These are phyloP conservation scores for Wickerhamiella azyma DNA, from an alignment of 805 yeast species.

Conservation along the genomic window DNA sequence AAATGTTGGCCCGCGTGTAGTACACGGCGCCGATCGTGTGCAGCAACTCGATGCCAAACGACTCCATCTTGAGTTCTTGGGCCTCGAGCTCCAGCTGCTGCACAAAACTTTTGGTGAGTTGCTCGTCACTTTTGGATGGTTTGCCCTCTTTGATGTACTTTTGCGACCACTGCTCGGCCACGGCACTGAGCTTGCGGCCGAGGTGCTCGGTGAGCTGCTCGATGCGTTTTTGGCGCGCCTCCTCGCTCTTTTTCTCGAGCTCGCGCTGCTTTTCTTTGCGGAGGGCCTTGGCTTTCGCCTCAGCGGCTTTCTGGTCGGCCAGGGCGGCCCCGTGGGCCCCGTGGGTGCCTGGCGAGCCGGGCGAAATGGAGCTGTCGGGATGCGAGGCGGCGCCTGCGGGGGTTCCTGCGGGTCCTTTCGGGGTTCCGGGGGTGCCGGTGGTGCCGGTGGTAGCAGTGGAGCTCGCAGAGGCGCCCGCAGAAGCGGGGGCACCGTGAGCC, in stretches of 20 bases:
- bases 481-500: background rate
- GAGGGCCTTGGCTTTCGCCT: slow-evolving; percentile 24
- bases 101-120: slow-evolving; percentile 48
- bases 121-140: slow-evolving; percentile 42
- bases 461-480: background rate
- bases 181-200: slow-evolving; percentile 46
- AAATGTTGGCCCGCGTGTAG: slow-evolving; percentile 57
- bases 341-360: background rate
- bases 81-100: slow-evolving; percentile 67
- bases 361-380: background rate
- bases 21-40: slow-evolving; percentile 70
- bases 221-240: slow-evolving; percentile 20
- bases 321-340: background rate
- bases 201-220: slow-evolving; percentile 71
- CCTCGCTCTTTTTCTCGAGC: slow-evolving; percentile 33
- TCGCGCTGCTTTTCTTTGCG: slow-evolving; percentile 25
- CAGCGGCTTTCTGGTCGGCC: slow-evolving; percentile 15
- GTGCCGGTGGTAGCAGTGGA: slow-evolving; percentile 1
- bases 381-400: no score
- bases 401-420: no score
- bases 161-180: slow-evolving; percentile 46
- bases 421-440: background rate
- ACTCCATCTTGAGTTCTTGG: slow-evolving; percentile 81
- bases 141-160: slow-evolving; percentile 48
- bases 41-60: slow-evolving; percentile 82